Evolutionary conservation across 495 filamentous ascomycete genomes (phyloP).

Genomic region (Thozetella sp.): DNA sequence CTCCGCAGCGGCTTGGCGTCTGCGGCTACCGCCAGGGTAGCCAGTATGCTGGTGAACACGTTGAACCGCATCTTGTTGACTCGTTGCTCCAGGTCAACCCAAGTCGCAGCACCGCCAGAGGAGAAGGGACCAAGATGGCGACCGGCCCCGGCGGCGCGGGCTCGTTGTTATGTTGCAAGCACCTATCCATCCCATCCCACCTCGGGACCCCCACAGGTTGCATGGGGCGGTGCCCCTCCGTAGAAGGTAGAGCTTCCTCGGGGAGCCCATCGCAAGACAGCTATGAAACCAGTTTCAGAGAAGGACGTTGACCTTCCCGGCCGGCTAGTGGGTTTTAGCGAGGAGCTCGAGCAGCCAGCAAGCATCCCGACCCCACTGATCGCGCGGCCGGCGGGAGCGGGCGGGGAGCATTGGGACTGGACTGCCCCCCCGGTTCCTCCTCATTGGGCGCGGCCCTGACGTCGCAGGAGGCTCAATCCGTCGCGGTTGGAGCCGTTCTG

Average conservation of each 20-base stretch:
- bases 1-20: conserved; percentile 8
- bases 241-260: neutral
- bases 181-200: conserved; percentile 1
- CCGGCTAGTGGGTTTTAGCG: neutral
- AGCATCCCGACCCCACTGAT: no score
- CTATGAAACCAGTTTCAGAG: conserved; percentile 10
- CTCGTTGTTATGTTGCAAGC: conserved; percentile 6
- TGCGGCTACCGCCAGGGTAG: conserved; percentile 11
- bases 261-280: conserved; percentile 5
- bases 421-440: no score
- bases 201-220: neutral
- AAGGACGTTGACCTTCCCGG: neutral
- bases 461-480: neutral
- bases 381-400: no score
- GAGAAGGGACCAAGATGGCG: neutral
- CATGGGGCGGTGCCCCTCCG: neutral
- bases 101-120: neutral
- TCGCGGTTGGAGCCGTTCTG: neutral
- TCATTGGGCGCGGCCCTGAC: neutral
- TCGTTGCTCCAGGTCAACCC: conserved; percentile 3
- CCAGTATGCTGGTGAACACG: conserved; percentile 6
- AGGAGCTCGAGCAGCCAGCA: neutral
- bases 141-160: neutral
- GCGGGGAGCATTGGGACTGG: no score
- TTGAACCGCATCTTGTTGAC: conserved; percentile 7